phyloP scores from a whole-genome alignment of 1,284 basidiomycete genomes.

The Violaceomyces palustris region DNA sequence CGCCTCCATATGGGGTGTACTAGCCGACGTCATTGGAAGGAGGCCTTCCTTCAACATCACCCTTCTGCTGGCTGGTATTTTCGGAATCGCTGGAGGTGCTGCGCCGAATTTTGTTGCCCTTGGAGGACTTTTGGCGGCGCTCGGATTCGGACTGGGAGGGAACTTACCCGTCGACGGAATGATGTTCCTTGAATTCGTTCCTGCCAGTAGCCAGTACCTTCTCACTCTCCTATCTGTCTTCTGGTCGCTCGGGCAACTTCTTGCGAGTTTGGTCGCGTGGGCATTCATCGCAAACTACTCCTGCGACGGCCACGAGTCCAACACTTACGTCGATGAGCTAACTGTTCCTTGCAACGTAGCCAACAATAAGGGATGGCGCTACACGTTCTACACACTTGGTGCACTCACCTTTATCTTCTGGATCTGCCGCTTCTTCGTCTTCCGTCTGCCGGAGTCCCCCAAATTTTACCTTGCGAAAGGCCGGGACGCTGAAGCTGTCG shows the following conservation, averaged over 20 bases:
- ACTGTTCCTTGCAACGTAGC: constrained; percentile 25
- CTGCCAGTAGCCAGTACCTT: constrained; percentile 43
- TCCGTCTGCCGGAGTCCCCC: constrained; percentile 50
- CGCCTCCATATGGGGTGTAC: constrained; percentile 48
- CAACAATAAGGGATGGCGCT: constrained; percentile 49
- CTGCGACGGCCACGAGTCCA: constrained; percentile 29
- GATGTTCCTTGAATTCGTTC: constrained; percentile 51
- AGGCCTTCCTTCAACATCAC: constrained; percentile 50
- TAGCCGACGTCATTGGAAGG: constrained; percentile 49
- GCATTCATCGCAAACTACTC: constrained; percentile 49
- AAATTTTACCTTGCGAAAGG: constrained; percentile 51
- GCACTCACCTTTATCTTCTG: constrained; percentile 46
- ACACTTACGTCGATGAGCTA: constrained; percentile 6
- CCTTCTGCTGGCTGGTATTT: constrained; percentile 47
- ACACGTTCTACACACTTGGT: constrained; percentile 48
- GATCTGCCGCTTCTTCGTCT: constrained; percentile 45
- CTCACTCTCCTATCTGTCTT: constrained; percentile 49
- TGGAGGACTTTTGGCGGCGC: constrained; percentile 41
- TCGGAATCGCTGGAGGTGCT: constrained; percentile 46
- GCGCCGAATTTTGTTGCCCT: constrained; percentile 45
- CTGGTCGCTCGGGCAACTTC: constrained; percentile 50
- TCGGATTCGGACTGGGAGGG: constrained; percentile 49
- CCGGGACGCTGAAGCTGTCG: constrained; percentile 50
- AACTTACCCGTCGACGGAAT: constrained; percentile 52
- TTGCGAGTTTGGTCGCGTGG: constrained; percentile 48